phyloP scores from a whole-genome alignment of 2,329 filamentous ascomycete genomes.

The Stromatinia cepivora region DNA sequence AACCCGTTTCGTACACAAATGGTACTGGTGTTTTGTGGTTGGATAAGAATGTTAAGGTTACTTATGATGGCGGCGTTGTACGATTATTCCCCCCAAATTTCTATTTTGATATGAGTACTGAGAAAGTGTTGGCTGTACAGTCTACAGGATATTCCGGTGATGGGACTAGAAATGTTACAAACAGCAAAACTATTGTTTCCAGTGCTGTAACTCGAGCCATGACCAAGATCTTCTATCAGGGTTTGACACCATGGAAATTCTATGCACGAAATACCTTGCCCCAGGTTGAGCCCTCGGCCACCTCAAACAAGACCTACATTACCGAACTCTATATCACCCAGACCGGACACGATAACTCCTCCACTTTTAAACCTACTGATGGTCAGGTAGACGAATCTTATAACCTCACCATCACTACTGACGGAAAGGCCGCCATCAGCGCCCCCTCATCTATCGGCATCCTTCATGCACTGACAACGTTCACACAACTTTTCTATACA shows the following conservation, averaged over 20 bases:
- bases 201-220: slow-evolving; percentile 60
- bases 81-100: slow-evolving; percentile 44
- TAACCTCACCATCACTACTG: slow-evolving; percentile 57
- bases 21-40: slow-evolving; percentile 57
- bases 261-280: slow-evolving; percentile 58
- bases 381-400: slow-evolving; percentile 76
- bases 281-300: slow-evolving; percentile 61
- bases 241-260: slow-evolving; percentile 78
- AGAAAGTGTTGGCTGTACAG: slow-evolving; percentile 31
- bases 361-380: slow-evolving; percentile 59
- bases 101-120: slow-evolving; percentile 31
- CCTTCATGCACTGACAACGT: slow-evolving; percentile 71
- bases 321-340: slow-evolving; percentile 63
- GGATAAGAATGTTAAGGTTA: slow-evolving; percentile 52
- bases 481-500: slow-evolving; percentile 76
- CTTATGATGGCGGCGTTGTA: slow-evolving; percentile 61
- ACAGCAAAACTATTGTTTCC: slow-evolving; percentile 55
- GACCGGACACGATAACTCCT: slow-evolving; percentile 52
- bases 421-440: slow-evolving; percentile 61
- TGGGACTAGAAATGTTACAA: slow-evolving; percentile 22
- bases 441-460: slow-evolving; percentile 69
- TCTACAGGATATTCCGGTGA: slow-evolving; percentile 24
- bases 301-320: slow-evolving; percentile 51
- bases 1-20: slow-evolving; percentile 52
- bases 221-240: slow-evolving; percentile 63